Evolutionary conservation across 805 yeast species (phyloP), one percentile per base, ranked within the genome.

Genomic region (Zygosaccharomyces lentus): DNA sequence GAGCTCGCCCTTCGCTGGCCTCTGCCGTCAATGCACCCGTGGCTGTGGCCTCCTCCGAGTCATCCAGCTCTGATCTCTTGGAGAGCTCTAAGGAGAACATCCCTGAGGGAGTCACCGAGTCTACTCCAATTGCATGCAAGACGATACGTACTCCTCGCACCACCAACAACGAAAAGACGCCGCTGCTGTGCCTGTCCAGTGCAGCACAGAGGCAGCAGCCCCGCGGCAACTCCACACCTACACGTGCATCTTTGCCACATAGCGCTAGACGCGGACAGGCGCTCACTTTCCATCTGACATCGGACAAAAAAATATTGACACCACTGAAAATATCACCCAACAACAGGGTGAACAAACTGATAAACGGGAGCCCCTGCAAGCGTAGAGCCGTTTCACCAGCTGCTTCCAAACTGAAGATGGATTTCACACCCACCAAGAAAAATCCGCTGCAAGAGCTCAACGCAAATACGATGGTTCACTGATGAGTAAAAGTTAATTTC

Each of bases 291-390:
- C 65, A 63, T 34, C 45, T 59, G 26, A 61, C 56, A 30, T 56
- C 57, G 9, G 66, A 63, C 41, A 57, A 57, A 27, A 59, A 59
- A 41, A 55, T 56, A 9, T 46, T 64, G 38, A 61, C 66, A 6
- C 64, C 64, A 10, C 51, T 62, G 4, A 59, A 55, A 36, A 60
- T 58, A 3, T 60, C 67, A 9, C 64, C 67, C 38, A 64, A 62
- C 32, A 64, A 57, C 48, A 56, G 66, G 44, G 68, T 64, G 2
- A 64, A 60, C 51, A 61, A 56, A 46, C 50, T 64, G 35, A 64
- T 64, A 24, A 62, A 62, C 34, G 62, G 49, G 5, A 48, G 45
- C 23, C 45, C 46, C 42, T 41, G 43, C 43, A 35, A 30, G 42
- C 31, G 41, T 10, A 45, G 36, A n/a, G 35, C 43, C 24, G 46